phyloP scores from a whole-genome alignment of 306 rosid genomes.

The Amphicarpaea edgeworthii region DNA sequence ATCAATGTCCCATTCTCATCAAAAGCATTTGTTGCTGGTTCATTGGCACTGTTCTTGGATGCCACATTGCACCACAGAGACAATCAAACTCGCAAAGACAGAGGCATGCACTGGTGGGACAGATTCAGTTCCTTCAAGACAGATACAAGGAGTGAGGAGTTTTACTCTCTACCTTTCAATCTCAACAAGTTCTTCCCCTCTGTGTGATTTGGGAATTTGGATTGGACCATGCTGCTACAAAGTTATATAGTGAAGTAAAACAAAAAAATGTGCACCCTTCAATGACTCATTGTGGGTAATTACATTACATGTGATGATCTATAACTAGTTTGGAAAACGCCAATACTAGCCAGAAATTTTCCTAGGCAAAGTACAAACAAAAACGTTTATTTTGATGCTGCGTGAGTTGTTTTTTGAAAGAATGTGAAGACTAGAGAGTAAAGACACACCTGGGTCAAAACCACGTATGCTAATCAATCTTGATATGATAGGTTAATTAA shows the following conservation, averaged over 20 bases:
- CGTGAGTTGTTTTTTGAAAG: not conserved
- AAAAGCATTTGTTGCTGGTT: slow-evolving; percentile 82
- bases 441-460: not conserved
- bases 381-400: too few relatives aligned
- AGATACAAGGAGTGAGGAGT: slow-evolving; percentile 85
- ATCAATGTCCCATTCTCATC: slow-evolving; percentile 87
- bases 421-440: not conserved
- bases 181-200: slow-evolving; percentile 98
- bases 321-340: not conserved
- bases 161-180: slow-evolving; percentile 89
- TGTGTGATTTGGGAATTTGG: slow-evolving; percentile 47
- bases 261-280: slow-evolving; percentile 19
- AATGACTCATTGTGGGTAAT: slow-evolving; percentile 35
- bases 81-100: slow-evolving; percentile 67
- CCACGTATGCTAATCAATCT: not conserved
- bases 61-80: slow-evolving; percentile 65
- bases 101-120: slow-evolving; percentile 96
- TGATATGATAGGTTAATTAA: not conserved
- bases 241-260: slow-evolving; percentile 18
- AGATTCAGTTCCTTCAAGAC: slow-evolving; percentile 73
- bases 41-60: slow-evolving; percentile 73
- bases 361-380: too few relatives aligned
- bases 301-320: not conserved
- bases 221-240: slow-evolving; percentile 17
- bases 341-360: too few relatives aligned